These are phyloP conservation scores for Trichoderma sp. DNA, from an alignment of 2,329 filamentous ascomycete genomes.

Conservation along the genomic window DNA sequence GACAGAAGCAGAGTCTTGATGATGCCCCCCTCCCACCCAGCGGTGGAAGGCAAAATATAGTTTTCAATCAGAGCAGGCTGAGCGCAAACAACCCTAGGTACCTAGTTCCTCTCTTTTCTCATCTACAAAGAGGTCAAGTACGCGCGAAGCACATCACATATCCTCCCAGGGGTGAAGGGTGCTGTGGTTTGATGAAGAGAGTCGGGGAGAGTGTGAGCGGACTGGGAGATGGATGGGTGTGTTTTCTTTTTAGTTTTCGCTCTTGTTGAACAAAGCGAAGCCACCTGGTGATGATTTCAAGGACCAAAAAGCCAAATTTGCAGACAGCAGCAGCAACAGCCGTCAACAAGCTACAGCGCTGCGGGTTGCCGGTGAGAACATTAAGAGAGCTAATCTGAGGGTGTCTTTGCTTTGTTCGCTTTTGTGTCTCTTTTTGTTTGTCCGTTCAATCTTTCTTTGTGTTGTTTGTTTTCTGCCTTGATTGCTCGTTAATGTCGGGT, in stretches of 20 bases:
- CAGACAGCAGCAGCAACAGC: constrained; percentile 47
- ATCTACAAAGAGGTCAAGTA: background rate
- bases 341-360: constrained; percentile 5
- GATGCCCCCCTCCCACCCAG: constrained; percentile 35
- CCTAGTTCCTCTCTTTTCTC: background rate
- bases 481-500: too few species aligned
- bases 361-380: constrained; percentile 57
- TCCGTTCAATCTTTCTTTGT: background rate
- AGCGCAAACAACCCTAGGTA: constrained; percentile 20
- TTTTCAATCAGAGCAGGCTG: constrained; percentile 59
- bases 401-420: constrained; percentile 32
- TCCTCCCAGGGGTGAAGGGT: too few species aligned
- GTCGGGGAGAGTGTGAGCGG: background rate
- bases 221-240: constrained; percentile 25
- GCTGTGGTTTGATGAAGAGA: too few species aligned
- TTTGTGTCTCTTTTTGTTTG: too few species aligned
- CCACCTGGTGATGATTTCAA: constrained; percentile 54
- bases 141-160: too few species aligned
- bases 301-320: constrained; percentile 63
- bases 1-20: constrained; percentile 34
- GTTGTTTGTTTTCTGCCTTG: too few species aligned
- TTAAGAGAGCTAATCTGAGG: constrained; percentile 61
- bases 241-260: background rate
- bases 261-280: constrained; percentile 25
- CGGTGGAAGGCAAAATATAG: constrained; percentile 42